phyloP scores from a whole-genome alignment of 441 rosid genomes.

The California macrophylla region DNA sequence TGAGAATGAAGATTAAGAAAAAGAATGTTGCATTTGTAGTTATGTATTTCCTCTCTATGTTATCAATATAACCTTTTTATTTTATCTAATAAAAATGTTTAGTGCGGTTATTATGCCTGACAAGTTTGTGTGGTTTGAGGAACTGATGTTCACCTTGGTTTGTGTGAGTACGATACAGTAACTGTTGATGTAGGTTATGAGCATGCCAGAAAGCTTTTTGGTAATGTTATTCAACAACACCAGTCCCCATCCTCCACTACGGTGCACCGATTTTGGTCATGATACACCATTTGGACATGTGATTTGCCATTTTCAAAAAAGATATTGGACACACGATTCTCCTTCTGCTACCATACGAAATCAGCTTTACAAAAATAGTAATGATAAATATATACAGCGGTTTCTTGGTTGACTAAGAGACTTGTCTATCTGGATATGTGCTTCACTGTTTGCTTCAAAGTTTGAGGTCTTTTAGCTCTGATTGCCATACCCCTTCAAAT shows the following conservation, averaged over 20 bases:
- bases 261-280: not conserved
- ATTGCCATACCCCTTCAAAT: not conserved
- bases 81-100: not conserved
- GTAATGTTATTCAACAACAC: not conserved
- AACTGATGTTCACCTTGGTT: not conserved
- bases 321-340: not conserved
- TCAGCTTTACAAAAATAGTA: not conserved
- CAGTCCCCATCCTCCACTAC: not conserved
- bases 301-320: not conserved
- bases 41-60: not conserved
- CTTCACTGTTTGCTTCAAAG: not conserved
- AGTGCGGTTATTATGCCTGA: not conserved
- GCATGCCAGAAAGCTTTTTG: not conserved
- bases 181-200: slow-evolving; percentile 6
- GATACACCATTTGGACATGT: not conserved
- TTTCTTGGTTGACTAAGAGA: not conserved
- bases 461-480: not conserved
- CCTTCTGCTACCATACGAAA: not conserved
- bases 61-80: not conserved
- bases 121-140: not conserved
- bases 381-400: not conserved
- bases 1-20: not conserved
- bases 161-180: not conserved
- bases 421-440: not conserved
- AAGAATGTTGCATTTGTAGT: not conserved